Conservation (phyloP, 2,329 filamentous ascomycete genomes). For the Cytospora mali region DNA sequence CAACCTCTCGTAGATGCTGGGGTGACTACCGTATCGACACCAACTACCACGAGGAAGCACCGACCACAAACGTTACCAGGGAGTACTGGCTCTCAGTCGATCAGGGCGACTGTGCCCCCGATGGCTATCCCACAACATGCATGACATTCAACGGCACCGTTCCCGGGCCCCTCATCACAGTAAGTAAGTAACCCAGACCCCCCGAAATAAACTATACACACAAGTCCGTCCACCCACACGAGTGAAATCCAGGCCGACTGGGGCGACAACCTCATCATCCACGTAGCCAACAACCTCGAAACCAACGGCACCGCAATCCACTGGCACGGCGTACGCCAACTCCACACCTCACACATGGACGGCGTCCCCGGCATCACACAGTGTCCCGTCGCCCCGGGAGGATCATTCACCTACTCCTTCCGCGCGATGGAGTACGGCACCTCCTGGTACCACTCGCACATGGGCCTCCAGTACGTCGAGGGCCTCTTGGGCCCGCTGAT, state of each 20-base stretch:
- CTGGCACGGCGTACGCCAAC: constrained; percentile 52
- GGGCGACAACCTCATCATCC: constrained; percentile 54
- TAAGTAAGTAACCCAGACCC: constrained; percentile 20
- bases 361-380: constrained; percentile 46
- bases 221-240: constrained; percentile 28
- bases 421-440: constrained; percentile 40
- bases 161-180: constrained; percentile 37
- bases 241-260: constrained; percentile 40
- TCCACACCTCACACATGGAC: constrained; percentile 46
- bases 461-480: constrained; percentile 40
- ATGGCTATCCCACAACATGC: constrained; percentile 33
- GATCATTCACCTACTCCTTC: constrained; percentile 39
- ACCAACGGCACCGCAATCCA: constrained; percentile 46
- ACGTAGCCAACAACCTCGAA: constrained; percentile 62
- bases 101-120: constrained; percentile 30
- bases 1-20: constrained; percentile 36
- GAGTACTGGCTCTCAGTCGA: constrained; percentile 34
- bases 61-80: constrained; percentile 29
- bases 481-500: constrained; percentile 53
- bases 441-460: constrained; percentile 44
- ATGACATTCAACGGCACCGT: constrained; percentile 39
- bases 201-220: constrained; percentile 32
- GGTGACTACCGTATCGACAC: constrained; percentile 37
- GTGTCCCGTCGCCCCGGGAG: constrained; percentile 44
- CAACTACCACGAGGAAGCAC: constrained; percentile 37